phyloP scores from a whole-genome alignment of 768 basidiomycete species.

The Ephemerocybe angulata region DNA sequence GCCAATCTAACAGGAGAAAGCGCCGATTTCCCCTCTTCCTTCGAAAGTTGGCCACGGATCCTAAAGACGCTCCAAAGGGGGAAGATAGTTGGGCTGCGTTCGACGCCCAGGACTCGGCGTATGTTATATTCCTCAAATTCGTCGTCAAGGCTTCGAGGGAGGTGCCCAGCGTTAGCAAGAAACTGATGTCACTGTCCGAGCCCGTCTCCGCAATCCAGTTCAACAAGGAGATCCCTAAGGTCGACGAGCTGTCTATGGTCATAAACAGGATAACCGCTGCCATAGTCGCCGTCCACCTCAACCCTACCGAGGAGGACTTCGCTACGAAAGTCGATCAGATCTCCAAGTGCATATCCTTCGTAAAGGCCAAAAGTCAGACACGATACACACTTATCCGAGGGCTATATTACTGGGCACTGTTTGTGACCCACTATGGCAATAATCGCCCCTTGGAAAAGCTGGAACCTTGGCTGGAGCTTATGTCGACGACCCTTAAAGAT shows the following conservation, averaged over 20 bases:
- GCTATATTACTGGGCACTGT: slow-evolving; percentile 62
- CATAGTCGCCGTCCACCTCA: slow-evolving; percentile 66
- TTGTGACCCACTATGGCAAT: slow-evolving; percentile 56
- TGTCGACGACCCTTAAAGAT: slow-evolving; percentile 49
- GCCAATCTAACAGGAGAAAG: slow-evolving; percentile 61
- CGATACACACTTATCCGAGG: slow-evolving; percentile 74
- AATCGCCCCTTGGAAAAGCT: slow-evolving; percentile 45
- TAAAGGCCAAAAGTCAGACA: slow-evolving; percentile 57
- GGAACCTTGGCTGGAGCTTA: slow-evolving; percentile 61
- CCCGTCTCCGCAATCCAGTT: slow-evolving; percentile 71
- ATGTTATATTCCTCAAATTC: slow-evolving; percentile 77
- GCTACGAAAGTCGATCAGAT: slow-evolving; percentile 60
- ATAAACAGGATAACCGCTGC: slow-evolving; percentile 79
- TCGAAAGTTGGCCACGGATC: slow-evolving; percentile 46
- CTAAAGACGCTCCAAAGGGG: slow-evolving; percentile 38
- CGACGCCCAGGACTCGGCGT: slow-evolving; percentile 63
- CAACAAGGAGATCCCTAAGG: slow-evolving; percentile 43
- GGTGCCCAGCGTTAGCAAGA: slow-evolving; percentile 41
- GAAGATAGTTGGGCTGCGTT: slow-evolving; percentile 13
- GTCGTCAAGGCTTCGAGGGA: slow-evolving; percentile 56
- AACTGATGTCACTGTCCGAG: slow-evolving; percentile 66
- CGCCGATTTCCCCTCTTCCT: slow-evolving; percentile 74
- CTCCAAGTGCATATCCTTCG: slow-evolving; percentile 63
- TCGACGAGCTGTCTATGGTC: slow-evolving; percentile 65
- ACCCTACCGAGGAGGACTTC: slow-evolving; percentile 37